Evolutionary conservation across 306 rosid species (phyloP), one percentile per base, ranked within the genome.

Genomic region (Gleditsia sinensis): DNA sequence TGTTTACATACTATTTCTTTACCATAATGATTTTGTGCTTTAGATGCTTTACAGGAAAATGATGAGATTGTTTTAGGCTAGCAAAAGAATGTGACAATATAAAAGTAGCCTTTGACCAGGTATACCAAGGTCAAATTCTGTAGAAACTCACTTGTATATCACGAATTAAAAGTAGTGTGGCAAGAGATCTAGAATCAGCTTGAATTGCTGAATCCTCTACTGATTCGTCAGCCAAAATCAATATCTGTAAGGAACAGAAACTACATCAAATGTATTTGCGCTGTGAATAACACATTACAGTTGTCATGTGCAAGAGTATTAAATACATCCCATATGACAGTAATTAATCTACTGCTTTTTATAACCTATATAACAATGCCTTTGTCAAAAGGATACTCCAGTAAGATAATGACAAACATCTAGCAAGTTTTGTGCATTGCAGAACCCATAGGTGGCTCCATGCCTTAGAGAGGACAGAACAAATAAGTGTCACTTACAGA

Each of bases 111-210:
- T 40, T 61, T 63, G 14, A 16, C 63, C 19, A 49, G 58, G 51
- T 25, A 61, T 56, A 46, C 39, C 46, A 46, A 71, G 70, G 71
- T 53, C 45, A 76, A 33, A 79, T 54, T 12, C 11, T 40, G 51
- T 53, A 59, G 23, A 70, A 67, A 80, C 78, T 76, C 78, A 90
- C 98, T 88, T 92, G 94, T 79, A 92, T 92, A 78, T 92, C 98
- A 45, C 98, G 94, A 83, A 92, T 92, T 76, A 92, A 82, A 71
- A 92, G 86, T 76, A 92, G 77, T 1, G 98, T 92, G 83, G 98
- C 98, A 71, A 92, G 94, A 81, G 98, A 92, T 88, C 98, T 88
- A 66, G 98, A 92, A 85, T 92, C 98, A 45, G 98, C 98, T 83
- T 92, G 96, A 80, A 90, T 92, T 67, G 98, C 98, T 48, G 98